Evolutionary conservation across 768 basidiomycete species (phyloP).

Genomic region (Boletus subcaerulescens): DNA sequence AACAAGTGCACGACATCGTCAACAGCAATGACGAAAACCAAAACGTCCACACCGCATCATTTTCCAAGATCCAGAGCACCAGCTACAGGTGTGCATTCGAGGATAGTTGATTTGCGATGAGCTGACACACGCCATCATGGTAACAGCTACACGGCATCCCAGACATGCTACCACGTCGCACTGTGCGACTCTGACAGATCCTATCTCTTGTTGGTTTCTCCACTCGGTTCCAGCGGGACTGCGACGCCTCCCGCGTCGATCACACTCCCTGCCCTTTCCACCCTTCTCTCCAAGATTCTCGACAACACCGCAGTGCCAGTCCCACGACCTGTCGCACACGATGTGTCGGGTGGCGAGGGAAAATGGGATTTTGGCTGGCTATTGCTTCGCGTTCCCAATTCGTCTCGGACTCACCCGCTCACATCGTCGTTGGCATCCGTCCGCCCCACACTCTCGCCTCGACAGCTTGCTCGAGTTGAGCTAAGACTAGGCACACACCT

Average conservation of each 20-base stretch:
- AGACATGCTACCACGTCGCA: conserved; percentile 29
- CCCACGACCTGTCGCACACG: conserved; percentile 43
- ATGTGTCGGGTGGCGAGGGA: conserved; percentile 35
- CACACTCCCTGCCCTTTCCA: conserved; percentile 35
- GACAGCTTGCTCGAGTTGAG: conserved; percentile 48
- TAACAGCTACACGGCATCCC: conserved; percentile 26
- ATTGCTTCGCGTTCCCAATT: conserved; percentile 36
- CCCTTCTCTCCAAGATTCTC: conserved; percentile 42
- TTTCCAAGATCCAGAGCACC: conserved; percentile 22
- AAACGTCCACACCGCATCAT: conserved; percentile 9
- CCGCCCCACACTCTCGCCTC: conserved; percentile 33
- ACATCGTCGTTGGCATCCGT: conserved; percentile 34
- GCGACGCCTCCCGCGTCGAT: conserved; percentile 9
- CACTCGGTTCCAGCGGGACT: not conserved
- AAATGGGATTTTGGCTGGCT: conserved; percentile 25
- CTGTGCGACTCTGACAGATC: conserved; percentile 17
- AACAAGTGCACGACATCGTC: conserved; percentile 33
- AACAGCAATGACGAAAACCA: conserved; percentile 19
- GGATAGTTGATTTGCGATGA: too few relatives aligned
- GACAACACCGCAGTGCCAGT: conserved; percentile 49
- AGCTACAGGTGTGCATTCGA: conserved; percentile 31
- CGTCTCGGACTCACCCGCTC: conserved; percentile 32
- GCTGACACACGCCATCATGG: not conserved
- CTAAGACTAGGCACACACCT: conserved; percentile 60
- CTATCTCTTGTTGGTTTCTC: conserved; percentile 29